A percentile compares a stretch with the other conserved stretches of the same genome.
These are phyloP conservation scores for Starmerella ratchasimensis DNA, from an alignment of 805 yeast genomes.

Conservation along the genomic window DNA sequence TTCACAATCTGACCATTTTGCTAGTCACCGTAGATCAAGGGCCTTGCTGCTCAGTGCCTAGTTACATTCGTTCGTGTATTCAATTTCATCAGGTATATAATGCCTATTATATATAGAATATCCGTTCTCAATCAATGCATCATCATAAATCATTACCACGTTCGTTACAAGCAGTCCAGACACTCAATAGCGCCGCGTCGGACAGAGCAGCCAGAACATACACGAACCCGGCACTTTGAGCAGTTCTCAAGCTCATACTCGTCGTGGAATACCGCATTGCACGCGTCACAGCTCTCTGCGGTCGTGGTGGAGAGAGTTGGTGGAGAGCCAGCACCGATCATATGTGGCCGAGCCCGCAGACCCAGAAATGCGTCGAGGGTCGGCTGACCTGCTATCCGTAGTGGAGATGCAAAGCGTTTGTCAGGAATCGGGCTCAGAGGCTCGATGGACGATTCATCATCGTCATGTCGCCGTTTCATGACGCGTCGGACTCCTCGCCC, in stretches of 20 bases:
- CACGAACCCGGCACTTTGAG: constrained; percentile 7
- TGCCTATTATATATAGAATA: too few species aligned
- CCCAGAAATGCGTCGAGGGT: constrained; percentile 14
- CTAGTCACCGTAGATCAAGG: too few species aligned
- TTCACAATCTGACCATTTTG: too few species aligned
- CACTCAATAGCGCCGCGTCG: constrained; percentile 12
- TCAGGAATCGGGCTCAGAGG: too few species aligned
- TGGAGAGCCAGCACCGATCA: not conserved
- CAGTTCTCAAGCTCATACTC: constrained; percentile 14
- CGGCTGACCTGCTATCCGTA: constrained; percentile 1
- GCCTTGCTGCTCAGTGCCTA: too few species aligned
- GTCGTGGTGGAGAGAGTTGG: not conserved
- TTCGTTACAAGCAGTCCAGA: constrained; percentile 10
- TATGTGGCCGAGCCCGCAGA: constrained; percentile 5
- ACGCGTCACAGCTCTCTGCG: constrained; percentile 1
- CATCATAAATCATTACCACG: not conserved
- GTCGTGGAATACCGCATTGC: constrained; percentile 6
- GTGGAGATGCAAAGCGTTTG: too few species aligned
- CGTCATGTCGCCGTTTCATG: too few species aligned
- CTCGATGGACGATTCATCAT: too few species aligned
- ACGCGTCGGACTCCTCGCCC: too few species aligned
- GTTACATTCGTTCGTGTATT: not conserved
- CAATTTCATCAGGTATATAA: not conserved
- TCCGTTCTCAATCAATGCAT: not conserved
- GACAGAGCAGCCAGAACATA: constrained; percentile 18